phyloP scores from a whole-genome alignment of 2,329 filamentous ascomycete species.

The Talaromyces sp. region DNA sequence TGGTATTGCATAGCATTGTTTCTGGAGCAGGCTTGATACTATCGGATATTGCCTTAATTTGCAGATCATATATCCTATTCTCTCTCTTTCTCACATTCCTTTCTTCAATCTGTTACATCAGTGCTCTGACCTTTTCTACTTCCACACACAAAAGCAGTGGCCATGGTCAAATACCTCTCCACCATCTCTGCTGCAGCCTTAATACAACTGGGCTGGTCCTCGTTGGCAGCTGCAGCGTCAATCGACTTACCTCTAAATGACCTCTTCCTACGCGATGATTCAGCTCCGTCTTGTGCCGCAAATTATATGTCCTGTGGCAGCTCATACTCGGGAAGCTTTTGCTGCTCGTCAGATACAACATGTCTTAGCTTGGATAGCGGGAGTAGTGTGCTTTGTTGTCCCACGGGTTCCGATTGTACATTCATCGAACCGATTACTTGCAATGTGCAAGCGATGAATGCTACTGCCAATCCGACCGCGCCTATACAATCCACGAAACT shows the following conservation, averaged over 20 bases:
- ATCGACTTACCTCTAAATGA: constrained; percentile 19
- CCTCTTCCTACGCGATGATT: constrained; percentile 22
- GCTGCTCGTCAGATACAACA: constrained; percentile 36
- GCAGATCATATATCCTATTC: not conserved
- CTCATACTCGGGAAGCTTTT: constrained; percentile 40
- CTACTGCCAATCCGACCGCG: constrained; percentile 32
- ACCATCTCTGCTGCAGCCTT: constrained; percentile 11
- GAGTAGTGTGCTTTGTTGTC: constrained; percentile 44
- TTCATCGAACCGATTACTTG: constrained; percentile 42
- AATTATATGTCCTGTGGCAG: constrained; percentile 33
- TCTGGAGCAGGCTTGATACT: not conserved
- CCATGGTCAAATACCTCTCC: constrained; percentile 13
- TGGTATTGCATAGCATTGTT: constrained; percentile 17
- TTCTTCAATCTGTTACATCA: not conserved
- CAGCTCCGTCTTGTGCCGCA: constrained; percentile 25
- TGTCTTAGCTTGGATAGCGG: constrained; percentile 41
- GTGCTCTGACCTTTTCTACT: not conserved
- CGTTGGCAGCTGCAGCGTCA: constrained; percentile 19
- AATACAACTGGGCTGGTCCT: constrained; percentile 9
- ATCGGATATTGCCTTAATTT: not conserved
- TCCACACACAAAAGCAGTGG: not conserved
- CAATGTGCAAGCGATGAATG: constrained; percentile 40
- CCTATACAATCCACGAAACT: constrained; percentile 40
- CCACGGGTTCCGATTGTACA: constrained; percentile 36
- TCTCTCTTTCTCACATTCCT: not conserved